These are phyloP conservation scores for Circinella minor DNA, from an alignment of 371 early-diverging fungal species.

Conservation along the genomic window DNA sequence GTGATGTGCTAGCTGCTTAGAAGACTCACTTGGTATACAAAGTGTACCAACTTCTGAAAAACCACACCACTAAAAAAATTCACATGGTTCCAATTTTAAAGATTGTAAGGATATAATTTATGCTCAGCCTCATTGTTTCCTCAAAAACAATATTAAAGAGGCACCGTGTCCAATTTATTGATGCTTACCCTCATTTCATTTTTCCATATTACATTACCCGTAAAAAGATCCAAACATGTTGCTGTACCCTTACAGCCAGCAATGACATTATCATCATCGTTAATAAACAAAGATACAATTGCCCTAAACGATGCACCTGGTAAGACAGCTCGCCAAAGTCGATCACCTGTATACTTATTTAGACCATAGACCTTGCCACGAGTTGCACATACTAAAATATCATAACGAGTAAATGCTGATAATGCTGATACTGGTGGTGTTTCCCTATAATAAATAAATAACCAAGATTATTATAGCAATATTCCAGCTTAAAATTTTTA, in stretches of 20 bases:
- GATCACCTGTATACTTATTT: constrained; percentile 31
- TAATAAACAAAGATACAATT: constrained; percentile 35
- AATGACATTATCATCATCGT: constrained; percentile 27
- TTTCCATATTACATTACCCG: constrained; percentile 31
- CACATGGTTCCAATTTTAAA: no score
- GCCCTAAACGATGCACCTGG: constrained; percentile 14
- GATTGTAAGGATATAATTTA: no score
- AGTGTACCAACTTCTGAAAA: neutral
- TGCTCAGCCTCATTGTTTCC: neutral
- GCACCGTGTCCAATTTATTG: no score
- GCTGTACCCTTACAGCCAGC: constrained; percentile 28
- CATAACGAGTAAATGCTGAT: constrained; percentile 19
- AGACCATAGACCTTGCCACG: constrained; percentile 44
- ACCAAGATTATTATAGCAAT: no score
- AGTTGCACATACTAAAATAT: constrained; percentile 37
- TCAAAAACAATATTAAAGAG: no score
- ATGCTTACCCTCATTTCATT: constrained; percentile 39
- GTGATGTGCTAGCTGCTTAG: no score
- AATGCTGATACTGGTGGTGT: no score
- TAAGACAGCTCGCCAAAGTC: constrained; percentile 34
- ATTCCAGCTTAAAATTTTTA: no score
- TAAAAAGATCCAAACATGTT: constrained; percentile 26
- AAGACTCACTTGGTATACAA: no score
- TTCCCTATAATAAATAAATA: no score
- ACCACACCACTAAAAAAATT: no score